Evolutionary conservation across 768 basidiomycete species (phyloP).

Genomic region (Phlegmacium glaucopus): DNA sequence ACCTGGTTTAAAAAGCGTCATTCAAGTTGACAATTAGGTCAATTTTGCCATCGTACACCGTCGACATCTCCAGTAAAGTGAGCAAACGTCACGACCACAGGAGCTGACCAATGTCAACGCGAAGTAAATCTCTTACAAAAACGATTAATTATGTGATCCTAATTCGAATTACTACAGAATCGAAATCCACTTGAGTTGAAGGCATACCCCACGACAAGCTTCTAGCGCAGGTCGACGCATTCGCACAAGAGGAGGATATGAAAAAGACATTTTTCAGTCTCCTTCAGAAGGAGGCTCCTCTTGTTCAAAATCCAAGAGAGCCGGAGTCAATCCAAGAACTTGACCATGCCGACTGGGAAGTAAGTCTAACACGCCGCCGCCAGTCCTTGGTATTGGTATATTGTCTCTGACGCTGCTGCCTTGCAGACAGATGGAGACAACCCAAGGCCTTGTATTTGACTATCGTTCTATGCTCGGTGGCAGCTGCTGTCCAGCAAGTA

Average conservation of each 20-base stretch:
- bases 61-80: too few relatives aligned
- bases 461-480: constrained; percentile 53
- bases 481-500: constrained; percentile 66
- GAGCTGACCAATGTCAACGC: constrained; percentile 25
- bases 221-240: constrained; percentile 53
- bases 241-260: constrained; percentile 46
- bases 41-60: too few relatives aligned
- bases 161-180: constrained; percentile 20
- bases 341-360: constrained; percentile 27
- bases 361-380: constrained; percentile 34
- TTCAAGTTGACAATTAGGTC: too few relatives aligned
- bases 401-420: too few relatives aligned
- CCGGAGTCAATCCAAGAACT: constrained; percentile 35
- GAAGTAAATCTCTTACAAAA: constrained; percentile 8
- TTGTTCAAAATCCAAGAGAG: constrained; percentile 58
- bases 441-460: constrained; percentile 35
- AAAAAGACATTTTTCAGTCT: constrained; percentile 34
- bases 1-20: too few relatives aligned
- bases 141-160: neutral
- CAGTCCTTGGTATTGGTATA: too few relatives aligned
- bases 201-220: constrained; percentile 60
- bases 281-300: constrained; percentile 66
- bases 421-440: constrained; percentile 39
- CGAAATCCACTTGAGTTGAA: constrained; percentile 35
- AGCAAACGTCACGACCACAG: too few relatives aligned